phyloP scores from a whole-genome alignment of 2,329 filamentous ascomycete species.

The Septoria linicola region DNA sequence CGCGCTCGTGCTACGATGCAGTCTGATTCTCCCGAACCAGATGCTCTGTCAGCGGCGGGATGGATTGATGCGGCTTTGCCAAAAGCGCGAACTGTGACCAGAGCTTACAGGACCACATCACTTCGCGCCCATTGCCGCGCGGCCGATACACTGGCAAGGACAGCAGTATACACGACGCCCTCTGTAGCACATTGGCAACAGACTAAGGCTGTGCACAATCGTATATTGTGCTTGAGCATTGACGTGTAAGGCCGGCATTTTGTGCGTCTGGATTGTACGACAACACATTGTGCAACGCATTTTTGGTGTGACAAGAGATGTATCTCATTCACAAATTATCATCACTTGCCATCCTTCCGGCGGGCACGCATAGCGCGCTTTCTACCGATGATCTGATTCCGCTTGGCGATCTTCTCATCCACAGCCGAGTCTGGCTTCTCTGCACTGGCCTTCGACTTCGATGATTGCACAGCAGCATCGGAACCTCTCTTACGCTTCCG shows the following conservation, averaged over 20 bases:
- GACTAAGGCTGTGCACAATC: not conserved
- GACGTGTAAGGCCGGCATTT: slow-evolving; percentile 14
- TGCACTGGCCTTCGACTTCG: slow-evolving; percentile 17
- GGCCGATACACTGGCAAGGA: too few relatives aligned
- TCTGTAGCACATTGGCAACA: not conserved
- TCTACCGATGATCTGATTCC: slow-evolving; percentile 78
- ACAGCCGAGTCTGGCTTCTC: slow-evolving; percentile 32
- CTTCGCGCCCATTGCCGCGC: too few relatives aligned
- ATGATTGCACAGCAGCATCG: slow-evolving; percentile 23
- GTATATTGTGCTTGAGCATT: slow-evolving; percentile 18
- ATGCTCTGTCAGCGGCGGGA: too few relatives aligned
- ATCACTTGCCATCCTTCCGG: slow-evolving; percentile 30
- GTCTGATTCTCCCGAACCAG: too few relatives aligned
- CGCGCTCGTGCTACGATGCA: too few relatives aligned
- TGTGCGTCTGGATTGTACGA: slow-evolving; percentile 13
- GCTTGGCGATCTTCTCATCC: slow-evolving; percentile 58
- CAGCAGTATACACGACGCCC: too few relatives aligned
- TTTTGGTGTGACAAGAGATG: slow-evolving; percentile 19
- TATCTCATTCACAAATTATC: slow-evolving; percentile 14
- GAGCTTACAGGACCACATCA: too few relatives aligned
- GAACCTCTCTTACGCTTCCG: slow-evolving; percentile 44
- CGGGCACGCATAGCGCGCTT: slow-evolving; percentile 69
- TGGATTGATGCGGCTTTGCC: too few relatives aligned
- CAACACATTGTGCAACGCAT: slow-evolving; percentile 14
- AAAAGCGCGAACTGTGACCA: too few relatives aligned